Conservation (phyloP, 805 yeast species). For the Lachancea sp. region DNA sequence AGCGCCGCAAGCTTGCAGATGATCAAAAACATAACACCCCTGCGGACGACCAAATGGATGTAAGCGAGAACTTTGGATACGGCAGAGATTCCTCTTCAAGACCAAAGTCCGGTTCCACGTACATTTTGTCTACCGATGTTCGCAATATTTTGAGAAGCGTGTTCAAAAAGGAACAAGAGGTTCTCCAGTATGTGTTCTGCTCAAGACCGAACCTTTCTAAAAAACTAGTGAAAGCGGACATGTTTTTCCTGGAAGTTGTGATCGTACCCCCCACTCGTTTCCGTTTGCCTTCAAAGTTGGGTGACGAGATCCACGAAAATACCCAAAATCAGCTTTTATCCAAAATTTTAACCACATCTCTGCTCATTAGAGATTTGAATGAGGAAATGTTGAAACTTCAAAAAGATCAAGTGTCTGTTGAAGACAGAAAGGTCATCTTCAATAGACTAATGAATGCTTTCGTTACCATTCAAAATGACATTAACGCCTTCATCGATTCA, state of each 20-base stretch:
- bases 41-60: slow-evolving; percentile 19
- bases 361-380: slow-evolving; percentile 81
- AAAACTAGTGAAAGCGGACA: slow-evolving; percentile 54
- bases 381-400: slow-evolving; percentile 66
- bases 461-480: slow-evolving; percentile 91
- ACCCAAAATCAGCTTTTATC: slow-evolving; percentile 84
- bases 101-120: slow-evolving; percentile 70
- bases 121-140: slow-evolving; percentile 81
- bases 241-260: slow-evolving; percentile 82
- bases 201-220: slow-evolving; percentile 57
- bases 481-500: slow-evolving; percentile 87
- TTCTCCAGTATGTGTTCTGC: slow-evolving; percentile 72
- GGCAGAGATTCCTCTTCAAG: slow-evolving; percentile 45
- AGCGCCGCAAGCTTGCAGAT: slow-evolving; percentile 26
- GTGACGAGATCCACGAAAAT: slow-evolving; percentile 94
- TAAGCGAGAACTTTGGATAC: slow-evolving; percentile 31
- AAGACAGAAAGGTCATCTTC: slow-evolving; percentile 70
- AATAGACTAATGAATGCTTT: slow-evolving; percentile 92
- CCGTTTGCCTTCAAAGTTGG: slow-evolving; percentile 92
- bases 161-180: slow-evolving; percentile 63
- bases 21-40: slow-evolving; percentile 9
- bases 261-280: slow-evolving; percentile 96
- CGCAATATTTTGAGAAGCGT: slow-evolving; percentile 69
- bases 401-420: slow-evolving; percentile 53
- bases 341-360: slow-evolving; percentile 69